These are phyloP conservation scores for Fonsecaea pugnacius DNA, from an alignment of 2,329 filamentous ascomycete species.

Conservation along the genomic window DNA sequence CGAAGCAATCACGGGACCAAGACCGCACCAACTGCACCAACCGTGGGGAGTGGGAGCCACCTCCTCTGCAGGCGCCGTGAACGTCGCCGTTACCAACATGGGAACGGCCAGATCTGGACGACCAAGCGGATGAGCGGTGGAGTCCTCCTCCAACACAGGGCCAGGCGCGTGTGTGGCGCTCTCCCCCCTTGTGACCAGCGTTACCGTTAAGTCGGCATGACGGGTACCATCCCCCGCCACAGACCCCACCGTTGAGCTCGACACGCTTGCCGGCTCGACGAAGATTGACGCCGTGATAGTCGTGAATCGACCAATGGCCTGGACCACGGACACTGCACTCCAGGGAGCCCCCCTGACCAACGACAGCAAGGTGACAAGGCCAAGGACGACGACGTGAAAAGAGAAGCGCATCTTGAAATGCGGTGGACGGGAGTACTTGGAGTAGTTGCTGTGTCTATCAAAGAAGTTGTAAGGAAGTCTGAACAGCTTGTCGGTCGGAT, in stretches of 20 bases:
- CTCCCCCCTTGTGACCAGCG: neutral
- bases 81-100: neutral
- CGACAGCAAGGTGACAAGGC: neutral
- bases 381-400: neutral
- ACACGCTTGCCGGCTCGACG: neutral
- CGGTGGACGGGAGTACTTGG: neutral
- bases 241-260: neutral
- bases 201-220: neutral
- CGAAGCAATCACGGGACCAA: neutral
- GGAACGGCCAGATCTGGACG: neutral
- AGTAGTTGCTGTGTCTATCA: neutral
- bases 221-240: neutral
- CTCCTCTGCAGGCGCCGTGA: neutral
- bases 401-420: neutral
- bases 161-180: neutral
- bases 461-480: neutral
- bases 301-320: neutral
- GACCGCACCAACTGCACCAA: neutral
- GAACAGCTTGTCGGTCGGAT: no score
- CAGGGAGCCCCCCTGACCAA: neutral
- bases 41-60: neutral
- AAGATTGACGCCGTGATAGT: neutral
- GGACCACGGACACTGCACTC: neutral
- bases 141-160: neutral
- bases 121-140: neutral